Conservation (phyloP, 768 basidiomycete genomes). For the Grammothele lineata region DNA sequence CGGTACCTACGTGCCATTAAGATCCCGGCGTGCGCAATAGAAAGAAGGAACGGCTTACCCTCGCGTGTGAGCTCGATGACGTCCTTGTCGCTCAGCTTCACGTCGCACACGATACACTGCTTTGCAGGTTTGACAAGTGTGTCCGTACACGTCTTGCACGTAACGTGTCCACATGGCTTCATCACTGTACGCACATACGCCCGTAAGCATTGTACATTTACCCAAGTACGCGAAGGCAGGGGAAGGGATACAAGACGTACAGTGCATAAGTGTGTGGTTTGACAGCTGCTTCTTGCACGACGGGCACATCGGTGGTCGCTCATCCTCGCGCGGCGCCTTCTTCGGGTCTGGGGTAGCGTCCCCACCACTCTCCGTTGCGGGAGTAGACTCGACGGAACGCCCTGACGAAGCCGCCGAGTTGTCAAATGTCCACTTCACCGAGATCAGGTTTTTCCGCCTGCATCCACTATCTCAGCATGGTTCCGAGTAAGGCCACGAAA, state of each 20-base stretch:
- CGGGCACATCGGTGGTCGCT: slow-evolving; percentile 69
- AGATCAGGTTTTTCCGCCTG: slow-evolving; percentile 79
- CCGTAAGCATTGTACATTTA: background rate
- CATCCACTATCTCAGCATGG: background rate
- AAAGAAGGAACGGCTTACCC: slow-evolving; percentile 44
- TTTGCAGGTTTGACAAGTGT: slow-evolving; percentile 73
- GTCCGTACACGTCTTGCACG: slow-evolving; percentile 89
- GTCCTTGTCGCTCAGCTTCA: slow-evolving; percentile 57
- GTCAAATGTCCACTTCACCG: slow-evolving; percentile 73
- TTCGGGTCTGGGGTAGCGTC: slow-evolving; percentile 17
- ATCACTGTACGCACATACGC: slow-evolving; percentile 44
- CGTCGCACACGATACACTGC: slow-evolving; percentile 88
- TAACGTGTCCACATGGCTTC: slow-evolving; percentile 87
- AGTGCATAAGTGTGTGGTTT: slow-evolving; percentile 66
- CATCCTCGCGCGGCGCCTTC: slow-evolving; percentile 46
- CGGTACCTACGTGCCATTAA: slow-evolving; percentile 56
- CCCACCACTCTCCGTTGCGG: slow-evolving; percentile 30
- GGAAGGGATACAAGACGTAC: slow-evolving; percentile 42
- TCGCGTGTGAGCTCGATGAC: slow-evolving; percentile 85
- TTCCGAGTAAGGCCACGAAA: background rate
- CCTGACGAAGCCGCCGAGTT: slow-evolving; percentile 23
- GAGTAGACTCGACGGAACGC: slow-evolving; percentile 31
- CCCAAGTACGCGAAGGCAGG: background rate
- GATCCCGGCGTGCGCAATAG: background rate
- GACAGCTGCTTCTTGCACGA: slow-evolving; percentile 84